Evolutionary conservation across 495 filamentous ascomycete genomes (phyloP).

Genomic region (Amniculicola lignicola): DNA sequence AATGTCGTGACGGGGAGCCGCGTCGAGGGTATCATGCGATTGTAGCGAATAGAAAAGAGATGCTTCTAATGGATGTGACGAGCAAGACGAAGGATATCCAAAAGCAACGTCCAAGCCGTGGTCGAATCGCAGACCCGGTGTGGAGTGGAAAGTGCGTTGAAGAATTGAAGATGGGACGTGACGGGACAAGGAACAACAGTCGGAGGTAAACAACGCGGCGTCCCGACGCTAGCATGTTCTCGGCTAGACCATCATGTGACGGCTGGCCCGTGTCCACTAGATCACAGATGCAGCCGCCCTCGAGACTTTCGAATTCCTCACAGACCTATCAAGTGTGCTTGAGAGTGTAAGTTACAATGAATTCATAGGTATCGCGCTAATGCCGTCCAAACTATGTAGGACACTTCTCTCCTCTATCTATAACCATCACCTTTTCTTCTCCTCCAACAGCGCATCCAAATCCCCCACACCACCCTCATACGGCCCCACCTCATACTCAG

Average conservation of each 20-base stretch:
- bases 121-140: slow-evolving; percentile 9
- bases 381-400: too few species aligned
- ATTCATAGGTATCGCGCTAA: too few species aligned
- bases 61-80: slow-evolving; percentile 13
- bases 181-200: slow-evolving; percentile 4
- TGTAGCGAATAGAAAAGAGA: slow-evolving; percentile 23
- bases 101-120: slow-evolving; percentile 11
- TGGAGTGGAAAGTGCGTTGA: slow-evolving; percentile 24
- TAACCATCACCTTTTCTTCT: too few species aligned
- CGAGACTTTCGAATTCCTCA: too few species aligned
- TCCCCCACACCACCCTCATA: slow-evolving; percentile 54
- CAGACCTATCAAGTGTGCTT: too few species aligned
- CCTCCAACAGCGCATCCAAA: slow-evolving; percentile 6
- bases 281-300: too few species aligned
- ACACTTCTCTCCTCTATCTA: too few species aligned
- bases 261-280: too few species aligned
- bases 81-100: slow-evolving; percentile 11
- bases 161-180: slow-evolving; percentile 28
- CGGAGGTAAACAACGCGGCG: slow-evolving; percentile 20
- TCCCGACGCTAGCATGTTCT: slow-evolving; percentile 18
- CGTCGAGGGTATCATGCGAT: slow-evolving; percentile 16
- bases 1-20: slow-evolving; percentile 3
- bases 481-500: slow-evolving; percentile 82
- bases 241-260: too few species aligned
- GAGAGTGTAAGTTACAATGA: too few species aligned